A percentile compares a stretch with the other conserved stretches of the same genome.
Evolutionary conservation across 305 asterid species (phyloP).

Genomic region (Fraxinus greggii): DNA sequence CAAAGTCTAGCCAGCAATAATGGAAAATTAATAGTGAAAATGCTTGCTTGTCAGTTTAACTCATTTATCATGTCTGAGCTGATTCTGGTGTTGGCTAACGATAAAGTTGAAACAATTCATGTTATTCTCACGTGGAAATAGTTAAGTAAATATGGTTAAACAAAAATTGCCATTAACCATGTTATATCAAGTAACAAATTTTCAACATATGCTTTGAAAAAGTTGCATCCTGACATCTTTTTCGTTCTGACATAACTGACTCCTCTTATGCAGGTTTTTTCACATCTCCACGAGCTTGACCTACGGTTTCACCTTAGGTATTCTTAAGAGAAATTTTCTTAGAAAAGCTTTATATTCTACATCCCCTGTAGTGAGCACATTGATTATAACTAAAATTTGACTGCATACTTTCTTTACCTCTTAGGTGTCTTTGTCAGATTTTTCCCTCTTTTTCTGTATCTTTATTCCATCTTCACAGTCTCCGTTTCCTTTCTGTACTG

Average conservation of each 20-base stretch:
- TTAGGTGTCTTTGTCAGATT: background rate
- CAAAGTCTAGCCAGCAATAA: constrained; percentile 8
- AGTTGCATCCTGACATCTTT: constrained; percentile 12
- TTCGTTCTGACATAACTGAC: constrained; percentile 18
- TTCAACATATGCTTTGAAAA: constrained; percentile 2
- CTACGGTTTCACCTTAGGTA: constrained; percentile 94
- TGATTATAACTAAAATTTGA: constrained; percentile 11
- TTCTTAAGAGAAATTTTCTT: constrained; percentile 19
- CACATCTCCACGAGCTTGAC: constrained; percentile 96
- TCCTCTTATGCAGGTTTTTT: constrained; percentile 70
- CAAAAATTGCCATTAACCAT: background rate
- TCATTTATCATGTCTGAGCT: constrained; percentile 16
- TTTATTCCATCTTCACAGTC: constrained; percentile 1
- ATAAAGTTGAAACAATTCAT: background rate
- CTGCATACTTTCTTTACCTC: constrained; percentile 2
- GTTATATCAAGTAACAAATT: background rate
- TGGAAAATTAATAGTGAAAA: constrained; percentile 9
- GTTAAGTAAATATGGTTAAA: constrained; percentile 1
- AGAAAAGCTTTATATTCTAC: constrained; percentile 14
- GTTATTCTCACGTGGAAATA: background rate
- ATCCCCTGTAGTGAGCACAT: constrained; percentile 3
- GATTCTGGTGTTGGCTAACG: constrained; percentile 2
- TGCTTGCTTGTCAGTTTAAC: constrained; percentile 9
- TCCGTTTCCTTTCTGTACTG: background rate
- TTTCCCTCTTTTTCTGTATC: background rate